A percentile compares a stretch with the other conserved stretches of the same genome.
These are phyloP conservation scores for Thalassiosira livingstoniorum DNA, from an alignment of 352 stramenopile species.

Conservation along the genomic window DNA sequence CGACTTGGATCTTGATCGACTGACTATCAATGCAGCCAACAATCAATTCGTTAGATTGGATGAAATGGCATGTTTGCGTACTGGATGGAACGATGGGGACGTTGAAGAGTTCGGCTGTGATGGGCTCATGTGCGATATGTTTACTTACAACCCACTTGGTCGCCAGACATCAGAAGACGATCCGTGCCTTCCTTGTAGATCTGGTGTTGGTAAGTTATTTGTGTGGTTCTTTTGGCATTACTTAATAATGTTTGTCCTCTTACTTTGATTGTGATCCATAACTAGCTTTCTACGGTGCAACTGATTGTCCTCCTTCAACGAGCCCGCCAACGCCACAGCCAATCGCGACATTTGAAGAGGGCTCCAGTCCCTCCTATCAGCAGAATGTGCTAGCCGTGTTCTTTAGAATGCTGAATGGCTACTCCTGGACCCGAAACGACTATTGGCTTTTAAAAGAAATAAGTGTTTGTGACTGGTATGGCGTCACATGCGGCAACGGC, in stretches of 20 bases:
- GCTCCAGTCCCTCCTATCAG: background rate
- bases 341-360: too few species aligned
- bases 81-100: background rate
- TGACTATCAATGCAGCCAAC: background rate
- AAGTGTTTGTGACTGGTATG: constrained; percentile 10
- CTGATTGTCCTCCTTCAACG: background rate
- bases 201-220: background rate
- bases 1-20: background rate
- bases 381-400: background rate
- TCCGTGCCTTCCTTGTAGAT: background rate
- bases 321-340: background rate
- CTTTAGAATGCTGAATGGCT: background rate
- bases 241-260: background rate
- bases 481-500: background rate
- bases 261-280: background rate
- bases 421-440: background rate
- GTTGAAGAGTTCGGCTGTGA: constrained; percentile 1
- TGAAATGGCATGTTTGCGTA: background rate
- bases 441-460: constrained; percentile 4
- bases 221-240: background rate
- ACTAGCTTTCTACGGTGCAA: background rate
- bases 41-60: background rate
- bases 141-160: background rate
- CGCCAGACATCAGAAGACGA: background rate
- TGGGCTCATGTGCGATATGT: background rate